Base-by-base conservation (phyloP, 2,329 filamentous ascomycete species). In the Fusarium tjaetaba region DNA sequence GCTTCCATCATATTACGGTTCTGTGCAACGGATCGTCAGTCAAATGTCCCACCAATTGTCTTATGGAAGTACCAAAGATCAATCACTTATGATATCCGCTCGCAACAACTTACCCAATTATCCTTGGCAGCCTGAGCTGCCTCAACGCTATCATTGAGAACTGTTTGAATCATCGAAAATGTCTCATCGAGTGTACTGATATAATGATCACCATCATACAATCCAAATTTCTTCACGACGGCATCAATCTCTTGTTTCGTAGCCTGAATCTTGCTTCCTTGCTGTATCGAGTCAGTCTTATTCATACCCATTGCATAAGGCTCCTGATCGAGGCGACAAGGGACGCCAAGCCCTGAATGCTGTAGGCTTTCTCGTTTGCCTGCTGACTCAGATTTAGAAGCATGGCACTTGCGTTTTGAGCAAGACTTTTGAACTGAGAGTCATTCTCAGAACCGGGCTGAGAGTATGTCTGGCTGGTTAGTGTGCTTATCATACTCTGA, bases 281-380 rank as follows among this genome's bases (percentile, higher is more conserved):
- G 45, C 45, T 28, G 7, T 7, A 4, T 0, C 4, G 18, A 46
- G 7, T 46, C 26, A 46, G 26, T 5, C 13, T 28, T 2, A 15
- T 3, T 3, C 3, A 28, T 38, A 10, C 10, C 18, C 1, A 9
- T 18, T 15, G 3, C 5, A 32, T 2, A 4, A 3, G 5, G 0
- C 3, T 18, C n/a, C 46, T 32, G 5, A 24, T 22, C 3, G 22
- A 7, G 0, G 15, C 15, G 11, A 32, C 7, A 5, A 7, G 7
- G 11, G 22, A 11, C 3, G 22, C 11, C 22, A 7, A 24, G 22
- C 7, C 4, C 2, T 51, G 22, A 14, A 13, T 14, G 1, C 22
- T 32, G 22, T 3, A 14, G 2, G 22, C 22, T 24, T 5, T 24
- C 48, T 51, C 8, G 15, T 18, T 32, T 1, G 8, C 4, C 2